Evolutionary conservation across 2,329 filamentous ascomycete genomes (phyloP), one percentile per base, ranked within the genome.

Genomic region (Berkeleyomyces basicola): DNA sequence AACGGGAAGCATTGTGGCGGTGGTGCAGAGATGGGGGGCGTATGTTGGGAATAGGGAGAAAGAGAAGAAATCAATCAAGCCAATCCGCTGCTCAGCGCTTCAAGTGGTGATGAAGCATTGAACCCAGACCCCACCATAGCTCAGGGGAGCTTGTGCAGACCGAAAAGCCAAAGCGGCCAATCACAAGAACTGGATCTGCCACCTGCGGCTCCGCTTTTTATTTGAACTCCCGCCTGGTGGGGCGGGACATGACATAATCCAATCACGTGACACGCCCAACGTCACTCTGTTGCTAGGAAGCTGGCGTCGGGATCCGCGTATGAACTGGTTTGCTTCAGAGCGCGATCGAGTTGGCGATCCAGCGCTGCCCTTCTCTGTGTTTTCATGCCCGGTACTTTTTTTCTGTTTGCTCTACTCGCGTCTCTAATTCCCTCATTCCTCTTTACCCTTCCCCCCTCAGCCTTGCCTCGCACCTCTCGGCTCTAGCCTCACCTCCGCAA

Each of bases 1-100:
- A 66, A 93, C 83, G 71, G 87, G 87, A 81, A 91, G 78, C 36
- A 61, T 71, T 61, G 46, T 65, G 46, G 61, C 42, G 33, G 44
- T 31, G 49, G 7, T 64, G 7, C 23, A 2, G 23, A 23, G 23
- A 23, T 23, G 23, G 23, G 2, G 23, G 23, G 23, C 23, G 23
- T 23, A 23, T 23, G 23, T 23, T 23, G 33, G 55, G 31, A 55
- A 53, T 58, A 62, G n/a, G 47, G 4, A 42, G 9, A 53, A 33
- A 53, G 37, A 7, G 44, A 63, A 55, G 31, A 57, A 33, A 44
- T 58, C 49, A 11, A 43, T 44, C 6, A 14, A 9, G 37, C n/a
- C 49, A 49, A 42, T 23, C 49, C 49, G 36, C 9, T 2, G 31
- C 7, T 53, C 33, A 36, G 23, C 23, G 5, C 37, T 2, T 36